These are phyloP conservation scores for Beta corolliflora DNA, from an alignment of 179 eudicot species.

Conservation along the genomic window DNA sequence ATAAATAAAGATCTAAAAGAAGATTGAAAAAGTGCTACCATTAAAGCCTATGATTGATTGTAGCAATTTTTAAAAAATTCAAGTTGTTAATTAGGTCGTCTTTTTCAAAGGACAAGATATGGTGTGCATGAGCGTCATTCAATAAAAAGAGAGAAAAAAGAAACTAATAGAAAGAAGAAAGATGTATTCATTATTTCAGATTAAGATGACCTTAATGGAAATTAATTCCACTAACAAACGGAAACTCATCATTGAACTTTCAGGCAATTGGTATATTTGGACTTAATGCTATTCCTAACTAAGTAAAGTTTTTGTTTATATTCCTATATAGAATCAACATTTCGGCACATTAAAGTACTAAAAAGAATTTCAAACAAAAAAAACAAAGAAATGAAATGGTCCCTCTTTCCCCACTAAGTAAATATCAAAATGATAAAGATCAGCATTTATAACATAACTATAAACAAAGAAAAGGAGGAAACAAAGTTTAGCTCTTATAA, in stretches of 20 bases:
- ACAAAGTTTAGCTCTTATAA: not conserved
- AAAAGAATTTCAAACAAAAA: not conserved
- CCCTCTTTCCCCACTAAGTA: constrained; percentile 10
- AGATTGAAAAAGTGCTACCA: not conserved
- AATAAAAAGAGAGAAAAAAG: not conserved
- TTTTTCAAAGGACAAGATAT: constrained; percentile 7
- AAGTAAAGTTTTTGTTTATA: constrained; percentile 8
- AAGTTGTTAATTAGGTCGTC: constrained; percentile 12
- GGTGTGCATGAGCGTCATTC: not conserved
- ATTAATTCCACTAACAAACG: constrained; percentile 13
- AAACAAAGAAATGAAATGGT: not conserved
- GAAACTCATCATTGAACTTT: not conserved
- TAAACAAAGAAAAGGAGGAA: not conserved
- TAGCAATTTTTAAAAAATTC: not conserved
- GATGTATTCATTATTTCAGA: not conserved
- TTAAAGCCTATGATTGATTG: not conserved
- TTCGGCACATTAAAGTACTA: constrained; percentile 2
- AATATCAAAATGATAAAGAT: not conserved
- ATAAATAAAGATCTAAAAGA: not conserved
- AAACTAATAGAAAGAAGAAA: not conserved
- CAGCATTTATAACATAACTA: not conserved
- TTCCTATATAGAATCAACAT: constrained; percentile 23
- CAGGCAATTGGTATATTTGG: constrained; percentile 8
- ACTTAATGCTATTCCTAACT: constrained; percentile 13
- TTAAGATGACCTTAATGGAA: constrained; percentile 7